These are phyloP conservation scores for Candida mesenterica DNA, from an alignment of 1,139 yeast genomes.

Conservation along the genomic window DNA sequence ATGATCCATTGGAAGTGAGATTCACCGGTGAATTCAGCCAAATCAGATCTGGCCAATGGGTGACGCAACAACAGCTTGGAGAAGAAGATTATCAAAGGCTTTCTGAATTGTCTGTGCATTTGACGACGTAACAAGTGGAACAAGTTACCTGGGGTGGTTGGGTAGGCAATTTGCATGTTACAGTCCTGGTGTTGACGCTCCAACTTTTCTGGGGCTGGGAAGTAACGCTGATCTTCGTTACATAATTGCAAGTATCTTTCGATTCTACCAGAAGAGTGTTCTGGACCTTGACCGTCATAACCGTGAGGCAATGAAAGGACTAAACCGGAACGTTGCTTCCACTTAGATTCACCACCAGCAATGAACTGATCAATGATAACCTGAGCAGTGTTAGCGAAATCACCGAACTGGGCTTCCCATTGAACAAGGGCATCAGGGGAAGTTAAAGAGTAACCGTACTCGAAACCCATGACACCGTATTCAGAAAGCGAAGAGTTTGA, in stretches of 20 bases:
- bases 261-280: constrained; percentile 96
- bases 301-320: constrained; percentile 97
- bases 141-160: constrained; percentile 95
- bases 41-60: constrained; percentile 89
- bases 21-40: constrained; percentile 85
- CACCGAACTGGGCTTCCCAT: constrained; percentile 99
- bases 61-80: constrained; percentile 95
- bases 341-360: constrained; percentile 95
- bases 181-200: constrained; percentile 98
- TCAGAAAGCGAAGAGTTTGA: constrained; percentile 97
- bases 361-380: constrained; percentile 95
- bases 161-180: constrained; percentile 97
- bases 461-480: constrained; percentile 99
- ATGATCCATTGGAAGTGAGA: constrained; percentile 94
- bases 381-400: constrained; percentile 98
- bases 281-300: constrained; percentile 99
- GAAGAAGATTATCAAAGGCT: constrained; percentile 86
- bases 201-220: constrained; percentile 86
- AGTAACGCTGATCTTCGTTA: constrained; percentile 91
- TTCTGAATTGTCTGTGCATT: constrained; percentile 99
- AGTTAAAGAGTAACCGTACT: constrained; percentile 96
- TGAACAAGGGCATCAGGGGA: constrained; percentile 95
- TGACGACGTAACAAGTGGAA: constrained; percentile 98
- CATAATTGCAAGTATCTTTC: constrained; percentile 96
- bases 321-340: constrained; percentile 98